These are phyloP conservation scores for Umbelopsis sp. DNA, from an alignment of 371 early-diverging fungal species.

Conservation along the genomic window DNA sequence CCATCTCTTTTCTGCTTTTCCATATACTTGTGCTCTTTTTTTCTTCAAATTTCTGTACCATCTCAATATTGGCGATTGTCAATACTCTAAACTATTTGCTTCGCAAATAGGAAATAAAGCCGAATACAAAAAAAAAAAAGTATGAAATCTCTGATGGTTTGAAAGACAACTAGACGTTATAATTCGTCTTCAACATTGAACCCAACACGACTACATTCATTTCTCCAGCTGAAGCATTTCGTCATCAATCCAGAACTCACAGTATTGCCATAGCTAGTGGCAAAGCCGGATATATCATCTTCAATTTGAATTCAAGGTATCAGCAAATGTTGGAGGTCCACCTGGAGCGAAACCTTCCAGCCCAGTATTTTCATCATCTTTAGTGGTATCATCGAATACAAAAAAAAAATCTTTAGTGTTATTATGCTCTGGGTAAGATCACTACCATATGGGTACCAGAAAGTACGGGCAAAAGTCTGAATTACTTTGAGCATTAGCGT, in stretches of 20 bases:
- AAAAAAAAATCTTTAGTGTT: no score
- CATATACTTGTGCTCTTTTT: no score
- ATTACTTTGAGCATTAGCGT: conserved; percentile 39
- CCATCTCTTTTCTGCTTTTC: no score
- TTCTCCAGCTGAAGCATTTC: conserved; percentile 54
- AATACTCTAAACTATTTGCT: no score
- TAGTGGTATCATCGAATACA: conserved; percentile 1
- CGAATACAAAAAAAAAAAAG: no score
- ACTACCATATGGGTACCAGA: conserved; percentile 33
- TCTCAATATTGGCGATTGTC: no score
- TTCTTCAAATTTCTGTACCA: no score
- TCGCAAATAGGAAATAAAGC: no score
- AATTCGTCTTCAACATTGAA: conserved; percentile 75
- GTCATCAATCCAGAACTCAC: conserved; percentile 63
- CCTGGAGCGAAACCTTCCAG: conserved; percentile 27
- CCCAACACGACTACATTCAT: conserved; percentile 54
- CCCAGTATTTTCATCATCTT: conserved; percentile 32
- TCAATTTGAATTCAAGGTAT: conserved; percentile 53
- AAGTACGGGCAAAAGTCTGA: conserved; percentile 36
- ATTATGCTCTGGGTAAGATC: conserved; percentile 28
- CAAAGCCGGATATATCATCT: conserved; percentile 69
- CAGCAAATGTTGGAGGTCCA: conserved; percentile 51
- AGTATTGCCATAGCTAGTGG: conserved; percentile 73
- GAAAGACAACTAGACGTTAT: neutral
- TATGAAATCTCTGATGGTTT: no score